A percentile compares a stretch with the other conserved stretches of the same genome.
Evolutionary conservation across 345 rosid genomes (phyloP).

Genomic region (Capsella bursapastoris): DNA sequence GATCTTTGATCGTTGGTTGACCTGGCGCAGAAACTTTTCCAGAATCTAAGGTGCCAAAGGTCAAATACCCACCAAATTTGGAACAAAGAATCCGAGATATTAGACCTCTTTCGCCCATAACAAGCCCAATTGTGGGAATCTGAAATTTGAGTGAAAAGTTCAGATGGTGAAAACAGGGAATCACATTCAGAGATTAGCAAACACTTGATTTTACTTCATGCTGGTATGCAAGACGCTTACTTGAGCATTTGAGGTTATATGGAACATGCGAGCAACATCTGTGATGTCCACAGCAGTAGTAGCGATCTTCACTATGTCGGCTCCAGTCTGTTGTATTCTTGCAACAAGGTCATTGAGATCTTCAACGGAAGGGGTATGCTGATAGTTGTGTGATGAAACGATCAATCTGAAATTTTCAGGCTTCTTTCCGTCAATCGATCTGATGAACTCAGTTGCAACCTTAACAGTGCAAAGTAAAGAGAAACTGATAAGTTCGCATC

Average conservation of each 20-base stretch:
- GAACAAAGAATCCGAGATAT: slow-evolving; percentile 90
- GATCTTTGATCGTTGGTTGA: slow-evolving; percentile 81
- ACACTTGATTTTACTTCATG: neutral
- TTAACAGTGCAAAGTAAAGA: slow-evolving; percentile 40
- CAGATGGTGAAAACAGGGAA: neutral
- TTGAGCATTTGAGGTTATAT: slow-evolving; percentile 76
- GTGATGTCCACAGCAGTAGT: slow-evolving; percentile 84
- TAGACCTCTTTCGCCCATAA: slow-evolving; percentile 93
- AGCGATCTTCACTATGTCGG: slow-evolving; percentile 92
- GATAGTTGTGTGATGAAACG: slow-evolving; percentile 90
- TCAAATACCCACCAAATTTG: slow-evolving; percentile 89
- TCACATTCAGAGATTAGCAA: slow-evolving; percentile 16
- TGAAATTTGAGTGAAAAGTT: slow-evolving; percentile 41
- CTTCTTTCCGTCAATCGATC: slow-evolving; percentile 62
- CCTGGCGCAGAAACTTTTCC: slow-evolving; percentile 92
- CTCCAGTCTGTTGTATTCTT: slow-evolving; percentile 75
- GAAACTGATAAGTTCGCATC: slow-evolving; percentile 28
- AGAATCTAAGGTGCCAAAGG: slow-evolving; percentile 85
- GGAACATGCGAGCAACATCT: slow-evolving; percentile 89
- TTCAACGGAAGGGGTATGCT: slow-evolving; percentile 79
- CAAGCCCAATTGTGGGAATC: slow-evolving; percentile 89
- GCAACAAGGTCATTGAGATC: slow-evolving; percentile 79
- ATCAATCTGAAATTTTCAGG: slow-evolving; percentile 71
- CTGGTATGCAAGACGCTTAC: slow-evolving; percentile 53
- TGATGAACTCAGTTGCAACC: slow-evolving; percentile 78